phyloP scores from a whole-genome alignment of 2,329 filamentous ascomycete species.

The Clathrospora elynae region DNA sequence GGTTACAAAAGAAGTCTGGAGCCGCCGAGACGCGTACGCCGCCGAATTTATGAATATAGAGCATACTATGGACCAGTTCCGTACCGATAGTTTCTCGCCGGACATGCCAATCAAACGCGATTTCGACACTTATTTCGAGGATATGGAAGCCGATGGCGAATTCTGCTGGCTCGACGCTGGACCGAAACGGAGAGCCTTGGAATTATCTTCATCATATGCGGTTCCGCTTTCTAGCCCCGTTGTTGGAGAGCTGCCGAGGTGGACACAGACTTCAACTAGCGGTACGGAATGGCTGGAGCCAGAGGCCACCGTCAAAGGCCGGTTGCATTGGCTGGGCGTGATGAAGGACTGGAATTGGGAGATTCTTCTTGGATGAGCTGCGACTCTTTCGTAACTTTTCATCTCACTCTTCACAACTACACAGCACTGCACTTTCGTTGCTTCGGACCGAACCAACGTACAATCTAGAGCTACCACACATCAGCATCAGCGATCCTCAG shows the following conservation, averaged over 20 bases:
- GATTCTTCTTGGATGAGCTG: conserved; percentile 32
- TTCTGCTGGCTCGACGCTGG: conserved; percentile 30
- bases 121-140: conserved; percentile 26
- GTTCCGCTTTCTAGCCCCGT: conserved; percentile 2
- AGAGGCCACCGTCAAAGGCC: conserved; percentile 68
- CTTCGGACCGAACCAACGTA: no score
- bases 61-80: conserved; percentile 1
- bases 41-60: conserved; percentile 29
- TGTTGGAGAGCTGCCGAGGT: background rate
- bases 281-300: conserved; percentile 55
- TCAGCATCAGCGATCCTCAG: no score
- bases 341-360: conserved; percentile 77
- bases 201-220: conserved; percentile 5
- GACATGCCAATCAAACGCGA: conserved; percentile 29
- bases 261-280: conserved; percentile 4
- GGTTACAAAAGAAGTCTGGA: conserved; percentile 70
- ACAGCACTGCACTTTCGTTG: background rate
- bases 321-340: conserved; percentile 71
- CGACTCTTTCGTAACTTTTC: background rate
- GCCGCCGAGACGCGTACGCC: conserved; percentile 62
- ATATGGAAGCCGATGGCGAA: conserved; percentile 22
- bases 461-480: no score
- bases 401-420: background rate
- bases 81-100: conserved; percentile 14
- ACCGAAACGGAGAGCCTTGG: conserved; percentile 32